A percentile compares a stretch with the other conserved stretches of the same genome.
Conservation (phyloP, 2,329 filamentous ascomycete genomes). For the Pseudogymnoascus sp. region DNA sequence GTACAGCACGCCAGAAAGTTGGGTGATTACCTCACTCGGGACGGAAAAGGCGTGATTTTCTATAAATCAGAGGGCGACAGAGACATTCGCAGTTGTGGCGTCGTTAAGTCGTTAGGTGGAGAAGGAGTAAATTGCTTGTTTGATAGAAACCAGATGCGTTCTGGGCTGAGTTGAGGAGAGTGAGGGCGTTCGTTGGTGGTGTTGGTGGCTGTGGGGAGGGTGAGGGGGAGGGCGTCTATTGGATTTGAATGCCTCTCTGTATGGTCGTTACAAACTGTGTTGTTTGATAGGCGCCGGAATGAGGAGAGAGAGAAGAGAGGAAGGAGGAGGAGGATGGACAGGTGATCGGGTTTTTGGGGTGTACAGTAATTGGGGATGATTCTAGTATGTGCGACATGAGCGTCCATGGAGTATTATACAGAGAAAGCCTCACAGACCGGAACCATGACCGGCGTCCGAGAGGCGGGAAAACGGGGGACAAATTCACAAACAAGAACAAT, state of each 20-base stretch:
- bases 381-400: background rate
- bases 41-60: constrained; percentile 7
- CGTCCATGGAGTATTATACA: background rate
- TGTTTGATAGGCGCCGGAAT: background rate
- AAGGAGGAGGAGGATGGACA: background rate
- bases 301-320: background rate
- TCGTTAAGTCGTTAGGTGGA: constrained; percentile 8
- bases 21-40: background rate
- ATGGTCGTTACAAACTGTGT: background rate
- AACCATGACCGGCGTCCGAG: background rate
- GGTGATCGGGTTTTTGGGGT: background rate
- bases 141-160: background rate
- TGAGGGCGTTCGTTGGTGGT: background rate
- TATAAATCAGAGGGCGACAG: constrained; percentile 5
- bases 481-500: background rate
- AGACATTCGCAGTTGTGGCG: constrained; percentile 1
- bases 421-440: background rate
- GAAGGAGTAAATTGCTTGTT: background rate
- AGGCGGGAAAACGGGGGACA: background rate
- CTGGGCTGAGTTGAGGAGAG: background rate
- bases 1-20: background rate
- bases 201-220: background rate
- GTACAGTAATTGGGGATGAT: background rate
- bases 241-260: background rate
- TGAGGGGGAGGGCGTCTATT: background rate